These are phyloP conservation scores for Salicornia ramosissima DNA, from an alignment of 148 eudicot genomes.

Conservation along the genomic window DNA sequence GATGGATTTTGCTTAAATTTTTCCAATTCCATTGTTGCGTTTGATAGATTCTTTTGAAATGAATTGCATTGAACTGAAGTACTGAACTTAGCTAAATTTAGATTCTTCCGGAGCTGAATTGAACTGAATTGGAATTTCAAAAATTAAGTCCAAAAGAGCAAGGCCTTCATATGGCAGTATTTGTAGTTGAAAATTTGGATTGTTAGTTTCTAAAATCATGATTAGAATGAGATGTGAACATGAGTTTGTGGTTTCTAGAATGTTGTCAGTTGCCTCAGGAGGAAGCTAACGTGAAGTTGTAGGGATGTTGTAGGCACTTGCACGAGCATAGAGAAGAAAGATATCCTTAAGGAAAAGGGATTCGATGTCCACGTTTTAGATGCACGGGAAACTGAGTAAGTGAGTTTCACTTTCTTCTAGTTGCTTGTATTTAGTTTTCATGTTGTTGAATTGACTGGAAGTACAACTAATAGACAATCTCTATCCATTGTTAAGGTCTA, in stretches of 20 bases:
- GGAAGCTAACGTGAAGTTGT: slow-evolving; percentile 13
- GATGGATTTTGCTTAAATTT: no score
- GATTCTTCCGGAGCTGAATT: no score
- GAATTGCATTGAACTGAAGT: no score
- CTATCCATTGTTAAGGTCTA: background rate
- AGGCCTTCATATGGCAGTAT: background rate
- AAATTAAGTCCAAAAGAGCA: no score
- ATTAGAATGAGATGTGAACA: background rate
- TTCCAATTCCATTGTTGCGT: background rate
- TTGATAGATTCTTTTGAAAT: no score
- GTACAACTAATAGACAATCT: background rate
- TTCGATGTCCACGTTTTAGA: slow-evolving; percentile 55
- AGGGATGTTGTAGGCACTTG: slow-evolving; percentile 81
- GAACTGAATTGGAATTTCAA: no score
- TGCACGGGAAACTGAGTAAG: slow-evolving; percentile 71
- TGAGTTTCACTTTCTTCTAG: slow-evolving; percentile 30
- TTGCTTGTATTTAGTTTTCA: background rate
- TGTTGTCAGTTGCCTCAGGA: background rate
- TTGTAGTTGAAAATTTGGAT: background rate
- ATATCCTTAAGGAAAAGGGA: slow-evolving; percentile 64
- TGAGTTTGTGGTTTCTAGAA: background rate
- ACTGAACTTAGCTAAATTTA: no score
- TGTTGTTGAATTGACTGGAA: background rate
- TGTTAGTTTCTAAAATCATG: background rate
- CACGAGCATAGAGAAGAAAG: slow-evolving; percentile 55